Evolutionary conservation across 2,329 filamentous ascomycete genomes (phyloP).

Genomic region (Monilinia polystroma): DNA sequence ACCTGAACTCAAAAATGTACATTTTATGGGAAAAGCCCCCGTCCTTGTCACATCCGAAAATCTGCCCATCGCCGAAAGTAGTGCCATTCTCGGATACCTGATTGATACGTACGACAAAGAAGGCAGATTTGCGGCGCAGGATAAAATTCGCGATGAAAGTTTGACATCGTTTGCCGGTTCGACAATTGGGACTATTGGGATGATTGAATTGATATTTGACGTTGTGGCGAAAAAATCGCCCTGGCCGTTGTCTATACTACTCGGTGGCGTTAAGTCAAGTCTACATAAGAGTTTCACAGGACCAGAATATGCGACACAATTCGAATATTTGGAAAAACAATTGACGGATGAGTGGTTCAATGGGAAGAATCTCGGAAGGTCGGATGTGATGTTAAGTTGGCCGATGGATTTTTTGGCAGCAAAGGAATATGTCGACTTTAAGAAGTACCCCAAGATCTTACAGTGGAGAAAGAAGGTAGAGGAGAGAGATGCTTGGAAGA

Average conservation of each 20-base stretch:
- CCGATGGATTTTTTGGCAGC: slow-evolving; percentile 40
- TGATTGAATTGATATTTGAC: slow-evolving; percentile 21
- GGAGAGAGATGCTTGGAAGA: slow-evolving; percentile 39
- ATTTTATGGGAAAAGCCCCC: slow-evolving; percentile 83
- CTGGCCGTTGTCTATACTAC: slow-evolving; percentile 34
- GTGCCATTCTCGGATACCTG: slow-evolving; percentile 40
- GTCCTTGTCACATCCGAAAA: slow-evolving; percentile 50
- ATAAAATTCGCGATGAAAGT: slow-evolving; percentile 39
- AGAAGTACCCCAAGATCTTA: slow-evolving; percentile 38
- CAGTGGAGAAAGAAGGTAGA: slow-evolving; percentile 40
- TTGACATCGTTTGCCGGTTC: slow-evolving; percentile 28
- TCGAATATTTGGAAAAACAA: slow-evolving; percentile 34
- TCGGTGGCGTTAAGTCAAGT: slow-evolving; percentile 26
- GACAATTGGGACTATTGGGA: slow-evolving; percentile 7
- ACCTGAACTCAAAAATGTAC: slow-evolving; percentile 65
- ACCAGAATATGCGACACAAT: slow-evolving; percentile 31
- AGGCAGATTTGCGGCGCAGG: slow-evolving; percentile 35
- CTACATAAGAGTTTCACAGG: slow-evolving; percentile 28
- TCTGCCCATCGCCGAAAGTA: slow-evolving; percentile 36
- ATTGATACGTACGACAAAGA: slow-evolving; percentile 39
- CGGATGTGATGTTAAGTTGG: slow-evolving; percentile 42
- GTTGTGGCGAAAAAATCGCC: slow-evolving; percentile 25
- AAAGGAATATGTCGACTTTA: slow-evolving; percentile 38
- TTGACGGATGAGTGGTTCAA: slow-evolving; percentile 38
- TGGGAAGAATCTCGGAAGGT: slow-evolving; percentile 38